These are phyloP conservation scores for Aspergillus fumigatus DNA, from an alignment of 2,329 filamentous ascomycete species.

Conservation along the genomic window DNA sequence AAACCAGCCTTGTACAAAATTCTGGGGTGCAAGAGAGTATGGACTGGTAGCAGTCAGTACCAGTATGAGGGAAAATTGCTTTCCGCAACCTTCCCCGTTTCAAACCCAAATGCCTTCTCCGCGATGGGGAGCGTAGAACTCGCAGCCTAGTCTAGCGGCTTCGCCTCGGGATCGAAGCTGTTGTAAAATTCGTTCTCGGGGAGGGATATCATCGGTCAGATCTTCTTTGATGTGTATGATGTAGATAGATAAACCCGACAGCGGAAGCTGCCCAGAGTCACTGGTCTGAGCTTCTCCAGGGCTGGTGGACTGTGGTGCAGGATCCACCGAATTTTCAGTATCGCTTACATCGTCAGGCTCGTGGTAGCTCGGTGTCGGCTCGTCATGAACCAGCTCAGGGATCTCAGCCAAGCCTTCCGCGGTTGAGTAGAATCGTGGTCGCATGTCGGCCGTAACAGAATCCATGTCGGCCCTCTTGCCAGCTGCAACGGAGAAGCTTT, in stretches of 20 bases:
- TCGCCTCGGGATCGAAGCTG: constrained; percentile 65
- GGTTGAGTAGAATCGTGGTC: constrained; percentile 3
- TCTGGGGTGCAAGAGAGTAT: not conserved
- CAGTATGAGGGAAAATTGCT: not conserved
- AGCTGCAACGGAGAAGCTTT: constrained; percentile 4
- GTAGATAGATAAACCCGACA: constrained; percentile 72
- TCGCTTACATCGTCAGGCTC: constrained; percentile 5
- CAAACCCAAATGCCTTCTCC: constrained; percentile 52
- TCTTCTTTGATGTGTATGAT: constrained; percentile 94
- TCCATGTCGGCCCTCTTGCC: not conserved
- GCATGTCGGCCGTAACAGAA: not conserved
- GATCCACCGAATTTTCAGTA: constrained; percentile 2
- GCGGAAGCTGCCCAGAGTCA: constrained; percentile 38
- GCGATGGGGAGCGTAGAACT: constrained; percentile 67
- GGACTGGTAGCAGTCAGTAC: not conserved
- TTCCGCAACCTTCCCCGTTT: not conserved
- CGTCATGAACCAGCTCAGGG: not conserved
- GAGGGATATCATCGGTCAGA: constrained; percentile 64
- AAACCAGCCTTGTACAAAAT: not conserved
- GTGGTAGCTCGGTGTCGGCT: not conserved
- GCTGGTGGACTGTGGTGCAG: constrained; percentile 1
- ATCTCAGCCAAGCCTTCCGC: constrained; percentile 1
- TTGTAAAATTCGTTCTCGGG: constrained; percentile 62
- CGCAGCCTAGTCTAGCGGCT: constrained; percentile 66
- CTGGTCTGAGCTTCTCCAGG: constrained; percentile 10